Percentiles rank a stretch among this genome's conserved stretches.
phyloP scores from a whole-genome alignment of 352 stramenopile species.

The Pythium apleroticum region DNA sequence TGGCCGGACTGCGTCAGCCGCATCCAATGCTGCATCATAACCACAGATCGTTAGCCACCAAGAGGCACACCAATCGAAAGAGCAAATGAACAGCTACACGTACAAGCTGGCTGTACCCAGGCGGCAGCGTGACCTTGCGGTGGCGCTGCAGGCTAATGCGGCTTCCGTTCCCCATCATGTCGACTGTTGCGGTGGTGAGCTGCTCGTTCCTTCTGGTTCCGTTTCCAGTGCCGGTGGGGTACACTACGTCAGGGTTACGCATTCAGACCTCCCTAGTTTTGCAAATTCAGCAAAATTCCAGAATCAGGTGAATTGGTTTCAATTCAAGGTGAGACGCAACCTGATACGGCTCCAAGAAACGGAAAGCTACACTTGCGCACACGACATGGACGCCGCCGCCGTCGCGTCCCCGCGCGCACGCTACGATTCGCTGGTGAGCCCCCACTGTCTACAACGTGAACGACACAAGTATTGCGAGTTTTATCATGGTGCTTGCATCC shows the following conservation, averaged over 20 bases:
- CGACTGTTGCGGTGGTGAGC: not conserved
- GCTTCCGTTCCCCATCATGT: conserved; percentile 50
- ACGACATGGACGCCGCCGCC: not conserved
- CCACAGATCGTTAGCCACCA: not conserved
- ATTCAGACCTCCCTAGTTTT: not conserved
- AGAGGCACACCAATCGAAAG: conserved; percentile 3
- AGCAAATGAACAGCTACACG: not conserved
- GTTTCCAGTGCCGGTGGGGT: not conserved
- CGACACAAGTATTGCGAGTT: not conserved
- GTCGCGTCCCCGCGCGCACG: not conserved
- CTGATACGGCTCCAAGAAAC: not conserved
- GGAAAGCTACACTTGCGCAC: not conserved
- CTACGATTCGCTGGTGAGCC: not conserved
- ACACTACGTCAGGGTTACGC: not conserved
- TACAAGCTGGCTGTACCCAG: conserved; percentile 92
- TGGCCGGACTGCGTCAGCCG: conserved; percentile 75
- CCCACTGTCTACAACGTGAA: not conserved
- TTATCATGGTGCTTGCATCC: not conserved
- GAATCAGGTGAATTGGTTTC: not conserved
- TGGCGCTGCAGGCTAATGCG: conserved; percentile 63
- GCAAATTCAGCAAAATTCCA: not conserved
- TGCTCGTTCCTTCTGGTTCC: not conserved
- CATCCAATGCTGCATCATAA: conserved; percentile 87
- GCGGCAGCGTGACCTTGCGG: conserved; percentile 80
- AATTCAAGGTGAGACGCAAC: not conserved